Conservation (phyloP, 768 basidiomycete genomes). For the Russula brevipes region DNA sequence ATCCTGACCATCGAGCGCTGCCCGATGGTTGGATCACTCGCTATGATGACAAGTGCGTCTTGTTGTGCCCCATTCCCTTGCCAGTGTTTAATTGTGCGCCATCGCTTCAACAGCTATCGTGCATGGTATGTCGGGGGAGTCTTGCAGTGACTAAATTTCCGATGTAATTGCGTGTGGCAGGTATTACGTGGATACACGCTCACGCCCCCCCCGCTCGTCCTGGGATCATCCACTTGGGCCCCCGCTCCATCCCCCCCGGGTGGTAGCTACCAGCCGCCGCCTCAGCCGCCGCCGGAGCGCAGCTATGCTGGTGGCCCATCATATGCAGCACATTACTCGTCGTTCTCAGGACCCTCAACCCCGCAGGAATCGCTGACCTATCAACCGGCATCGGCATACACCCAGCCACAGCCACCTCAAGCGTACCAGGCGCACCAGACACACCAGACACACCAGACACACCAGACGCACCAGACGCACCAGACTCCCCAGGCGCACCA, state of each 20-base stretch:
- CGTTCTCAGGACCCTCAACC: too few relatives aligned
- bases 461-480: too few relatives aligned
- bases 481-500: too few relatives aligned
- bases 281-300: slow-evolving; percentile 44
- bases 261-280: slow-evolving; percentile 32
- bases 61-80: slow-evolving; percentile 27
- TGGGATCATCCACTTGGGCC: slow-evolving; percentile 67
- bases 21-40: slow-evolving; percentile 67
- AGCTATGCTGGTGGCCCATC: background rate
- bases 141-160: background rate
- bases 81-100: slow-evolving; percentile 13
- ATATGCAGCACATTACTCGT: background rate
- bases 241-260: slow-evolving; percentile 38
- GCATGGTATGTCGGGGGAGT: slow-evolving; percentile 49
- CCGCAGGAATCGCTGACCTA: background rate
- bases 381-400: background rate
- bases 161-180: slow-evolving; percentile 34
- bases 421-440: too few relatives aligned
- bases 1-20: slow-evolving; percentile 56
- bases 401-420: too few relatives aligned
- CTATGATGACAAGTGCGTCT: slow-evolving; percentile 59
- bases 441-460: too few relatives aligned
- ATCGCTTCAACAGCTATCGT: slow-evolving; percentile 46
- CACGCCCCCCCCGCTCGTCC: slow-evolving; percentile 55
- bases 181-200: slow-evolving; percentile 72